phyloP scores from a whole-genome alignment of 2,329 filamentous ascomycete species.

The Aspergillus sp. region DNA sequence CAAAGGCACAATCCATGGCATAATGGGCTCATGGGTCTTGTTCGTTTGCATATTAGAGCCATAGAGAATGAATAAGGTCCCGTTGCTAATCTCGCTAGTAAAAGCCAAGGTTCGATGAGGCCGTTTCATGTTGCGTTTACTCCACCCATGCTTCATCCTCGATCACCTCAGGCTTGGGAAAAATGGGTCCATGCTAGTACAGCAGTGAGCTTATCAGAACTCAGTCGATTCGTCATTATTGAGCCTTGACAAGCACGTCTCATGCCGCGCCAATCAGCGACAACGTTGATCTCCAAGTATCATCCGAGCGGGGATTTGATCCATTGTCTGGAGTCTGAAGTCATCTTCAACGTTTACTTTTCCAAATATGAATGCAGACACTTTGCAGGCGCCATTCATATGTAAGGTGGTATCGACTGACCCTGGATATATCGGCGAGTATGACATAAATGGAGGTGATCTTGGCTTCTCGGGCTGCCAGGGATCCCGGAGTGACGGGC shows the following conservation, averaged over 20 bases:
- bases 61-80: neutral
- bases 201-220: too few relatives aligned
- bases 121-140: neutral
- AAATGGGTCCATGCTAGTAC: neutral
- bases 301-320: neutral
- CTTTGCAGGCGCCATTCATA: neutral
- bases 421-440: neutral
- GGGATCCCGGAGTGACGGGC: neutral
- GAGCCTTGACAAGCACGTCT: neutral
- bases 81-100: slow-evolving; percentile 6
- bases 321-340: neutral
- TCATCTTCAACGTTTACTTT: neutral
- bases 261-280: neutral
- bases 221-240: neutral
- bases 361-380: neutral
- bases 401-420: neutral
- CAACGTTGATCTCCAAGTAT: neutral
- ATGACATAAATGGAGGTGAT: neutral
- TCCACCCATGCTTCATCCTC: neutral
- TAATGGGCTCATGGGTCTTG: neutral
- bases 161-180: neutral
- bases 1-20: neutral
- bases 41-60: neutral
- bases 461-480: neutral
- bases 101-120: slow-evolving; percentile 5